phyloP scores from a whole-genome alignment of 257 asterid species.

The Jacaranda mimosifolia region DNA sequence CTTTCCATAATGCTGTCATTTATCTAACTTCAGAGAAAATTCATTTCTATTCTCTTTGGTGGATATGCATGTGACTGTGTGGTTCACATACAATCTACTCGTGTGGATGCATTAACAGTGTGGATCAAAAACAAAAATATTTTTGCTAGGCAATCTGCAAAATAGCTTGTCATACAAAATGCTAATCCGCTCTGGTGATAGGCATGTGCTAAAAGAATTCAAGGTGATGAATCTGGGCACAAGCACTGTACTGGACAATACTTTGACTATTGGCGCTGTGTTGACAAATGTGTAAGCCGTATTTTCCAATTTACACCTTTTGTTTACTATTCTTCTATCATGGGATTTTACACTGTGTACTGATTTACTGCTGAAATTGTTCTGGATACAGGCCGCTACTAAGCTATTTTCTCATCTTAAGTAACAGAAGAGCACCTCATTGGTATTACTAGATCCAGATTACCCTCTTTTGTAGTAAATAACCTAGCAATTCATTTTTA shows the following conservation, averaged over 20 bases:
- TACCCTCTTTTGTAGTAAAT: conserved; percentile 21
- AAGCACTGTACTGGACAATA: conserved; percentile 92
- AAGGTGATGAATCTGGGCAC: conserved; percentile 79
- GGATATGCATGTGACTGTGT: background rate
- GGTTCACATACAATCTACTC: background rate
- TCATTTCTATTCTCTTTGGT: background rate
- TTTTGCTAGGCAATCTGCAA: background rate
- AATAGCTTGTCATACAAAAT: background rate
- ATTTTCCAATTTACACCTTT: conserved; percentile 4
- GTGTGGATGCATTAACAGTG: background rate
- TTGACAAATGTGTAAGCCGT: conserved; percentile 72
- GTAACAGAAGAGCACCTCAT: conserved; percentile 41
- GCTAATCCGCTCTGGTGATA: conserved; percentile 33
- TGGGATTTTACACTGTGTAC: background rate
- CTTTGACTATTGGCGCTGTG: conserved; percentile 85
- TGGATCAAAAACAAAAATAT: background rate
- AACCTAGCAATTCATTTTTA: conserved; percentile 26
- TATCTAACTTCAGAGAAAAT: background rate
- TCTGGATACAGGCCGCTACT: conserved; percentile 43
- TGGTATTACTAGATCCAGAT: conserved; percentile 30
- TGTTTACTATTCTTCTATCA: background rate
- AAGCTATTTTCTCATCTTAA: conserved; percentile 63
- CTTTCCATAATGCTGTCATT: background rate
- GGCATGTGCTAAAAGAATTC: conserved; percentile 72
- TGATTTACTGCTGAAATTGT: conserved; percentile 26